These are phyloP conservation scores for Claviceps digitariae DNA, from an alignment of 2,329 filamentous ascomycete genomes.

Conservation along the genomic window DNA sequence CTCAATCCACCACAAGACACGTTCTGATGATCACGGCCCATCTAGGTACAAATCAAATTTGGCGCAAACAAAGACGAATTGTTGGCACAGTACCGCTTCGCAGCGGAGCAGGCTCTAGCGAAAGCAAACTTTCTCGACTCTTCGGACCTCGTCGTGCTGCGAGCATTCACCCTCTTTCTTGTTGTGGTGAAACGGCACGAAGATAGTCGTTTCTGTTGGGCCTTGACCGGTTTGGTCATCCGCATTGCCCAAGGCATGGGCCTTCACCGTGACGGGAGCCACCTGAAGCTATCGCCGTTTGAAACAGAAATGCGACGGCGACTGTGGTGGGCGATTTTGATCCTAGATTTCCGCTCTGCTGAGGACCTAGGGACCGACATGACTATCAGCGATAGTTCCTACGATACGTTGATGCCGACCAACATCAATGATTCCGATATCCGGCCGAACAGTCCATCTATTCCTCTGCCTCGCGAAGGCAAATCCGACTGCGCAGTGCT, in stretches of 20 bases:
- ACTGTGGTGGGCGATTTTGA: conserved; percentile 47
- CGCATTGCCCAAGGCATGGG: conserved; percentile 47
- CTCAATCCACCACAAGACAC: background rate
- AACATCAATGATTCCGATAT: conserved; percentile 39
- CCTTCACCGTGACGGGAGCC: conserved; percentile 41
- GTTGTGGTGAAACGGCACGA: conserved; percentile 32
- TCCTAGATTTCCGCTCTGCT: conserved; percentile 40
- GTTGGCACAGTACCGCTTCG: conserved; percentile 34
- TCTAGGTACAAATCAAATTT: conserved; percentile 25
- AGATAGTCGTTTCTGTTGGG: conserved; percentile 43
- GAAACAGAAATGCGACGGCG: conserved; percentile 47
- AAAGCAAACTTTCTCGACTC: conserved; percentile 44
- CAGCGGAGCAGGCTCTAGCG: conserved; percentile 42
- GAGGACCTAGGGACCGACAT: conserved; percentile 39
- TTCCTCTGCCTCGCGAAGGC: conserved; percentile 33
- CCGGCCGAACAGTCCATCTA: conserved; percentile 30
- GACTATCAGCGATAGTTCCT: conserved; percentile 25
- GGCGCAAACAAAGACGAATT: conserved; percentile 30
- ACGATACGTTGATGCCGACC: conserved; percentile 33
- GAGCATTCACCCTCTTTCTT: conserved; percentile 45
- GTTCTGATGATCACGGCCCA: background rate
- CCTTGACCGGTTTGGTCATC: conserved; percentile 42
- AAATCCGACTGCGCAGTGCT: conserved; percentile 38
- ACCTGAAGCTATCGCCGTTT: conserved; percentile 39
- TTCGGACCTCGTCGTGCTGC: conserved; percentile 41